A percentile compares a stretch with the other conserved stretches of the same genome.
Conservation (phyloP, 1,284 basidiomycete species). For the Microbotryomycetes sp. region DNA sequence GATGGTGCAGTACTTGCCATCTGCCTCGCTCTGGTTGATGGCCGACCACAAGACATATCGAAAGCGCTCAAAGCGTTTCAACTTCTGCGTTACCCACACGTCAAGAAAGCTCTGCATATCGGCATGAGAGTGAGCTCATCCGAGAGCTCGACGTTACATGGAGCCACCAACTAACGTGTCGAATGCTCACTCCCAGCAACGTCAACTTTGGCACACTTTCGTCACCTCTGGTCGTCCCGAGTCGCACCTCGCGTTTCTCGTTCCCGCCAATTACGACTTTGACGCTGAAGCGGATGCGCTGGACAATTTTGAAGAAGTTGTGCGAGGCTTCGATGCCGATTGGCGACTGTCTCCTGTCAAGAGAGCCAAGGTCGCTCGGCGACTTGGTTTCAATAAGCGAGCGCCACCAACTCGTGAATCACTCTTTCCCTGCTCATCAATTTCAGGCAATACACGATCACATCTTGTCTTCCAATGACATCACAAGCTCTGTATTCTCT, state of each 20-base stretch:
- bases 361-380: neutral
- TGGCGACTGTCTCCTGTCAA: neutral
- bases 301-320: neutral
- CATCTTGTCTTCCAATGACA: too few relatives aligned
- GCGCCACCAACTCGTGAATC: neutral
- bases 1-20: slow-evolving; percentile 15
- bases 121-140: slow-evolving; percentile 9
- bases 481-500: too few relatives aligned
- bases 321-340: neutral
- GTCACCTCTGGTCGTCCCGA: neutral
- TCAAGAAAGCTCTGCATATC: slow-evolving; percentile 1
- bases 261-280: slow-evolving; percentile 2
- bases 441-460: too few relatives aligned
- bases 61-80: slow-evolving; percentile 10
- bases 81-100: slow-evolving; percentile 6
- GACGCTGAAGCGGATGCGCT: slow-evolving; percentile 11
- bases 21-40: slow-evolving; percentile 15
- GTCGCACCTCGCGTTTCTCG: neutral
- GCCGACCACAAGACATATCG: neutral
- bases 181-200: slow-evolving; percentile 16
- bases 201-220: slow-evolving; percentile 10
- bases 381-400: neutral
- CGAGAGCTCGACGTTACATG: too few relatives aligned
- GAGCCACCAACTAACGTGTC: too few relatives aligned
- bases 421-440: too few relatives aligned